Base-by-base conservation (phyloP, 2,329 filamentous ascomycete species). In the Cadophora sp. region DNA sequence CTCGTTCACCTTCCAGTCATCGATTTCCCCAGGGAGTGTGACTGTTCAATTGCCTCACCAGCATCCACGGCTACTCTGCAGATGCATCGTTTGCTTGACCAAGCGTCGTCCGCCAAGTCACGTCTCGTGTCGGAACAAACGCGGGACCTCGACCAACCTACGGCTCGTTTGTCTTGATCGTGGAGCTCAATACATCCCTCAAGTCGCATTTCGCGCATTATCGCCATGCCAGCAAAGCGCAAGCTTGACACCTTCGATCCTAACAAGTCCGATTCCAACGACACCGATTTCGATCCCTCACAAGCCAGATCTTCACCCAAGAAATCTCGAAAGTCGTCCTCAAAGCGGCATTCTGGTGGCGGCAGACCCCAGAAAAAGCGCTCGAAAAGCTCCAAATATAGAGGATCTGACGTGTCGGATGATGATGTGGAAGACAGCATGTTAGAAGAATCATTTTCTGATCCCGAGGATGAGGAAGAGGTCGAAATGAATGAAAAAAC, bases 191-290 rank as follows among this genome's bases (percentile, higher is more conserved):
- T 26, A 31, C 29, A 27, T n/a, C 34, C 34, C 22, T 19, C 61
- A 31, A 58, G 51, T 48, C 50, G 62, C 27, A 65, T 51, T 31
- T 37, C 31, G 50, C 29, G 11, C 48, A 24, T 43, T 37, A 37
- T 64, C 71, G 72, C 62, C 65, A 79, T 79, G 77, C 76, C 76
- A 53, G 69, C 69, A 58, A 78, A 78, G 73, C 77, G 88, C 64
- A 91, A 89, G 82, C 79, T 88, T 65, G 84, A 87, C 71, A 82
- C 83, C 65, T 91, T 90, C 73, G 89, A 91, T 77, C 87, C 86
- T 3, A 90, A 90, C 77, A 86, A 88, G 76, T 91, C 89, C 62
- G 89, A 91, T 73, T 83, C 89, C 1, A 85, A 88, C 61, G 89
- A 91, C 75, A 87, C 88, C 72, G 89, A 89, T 77, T 91, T 91